A percentile compares a stretch with the other conserved stretches of the same genome.
These are phyloP conservation scores for Chlorophyllum brunneum DNA, from an alignment of 768 basidiomycete genomes.

Conservation along the genomic window DNA sequence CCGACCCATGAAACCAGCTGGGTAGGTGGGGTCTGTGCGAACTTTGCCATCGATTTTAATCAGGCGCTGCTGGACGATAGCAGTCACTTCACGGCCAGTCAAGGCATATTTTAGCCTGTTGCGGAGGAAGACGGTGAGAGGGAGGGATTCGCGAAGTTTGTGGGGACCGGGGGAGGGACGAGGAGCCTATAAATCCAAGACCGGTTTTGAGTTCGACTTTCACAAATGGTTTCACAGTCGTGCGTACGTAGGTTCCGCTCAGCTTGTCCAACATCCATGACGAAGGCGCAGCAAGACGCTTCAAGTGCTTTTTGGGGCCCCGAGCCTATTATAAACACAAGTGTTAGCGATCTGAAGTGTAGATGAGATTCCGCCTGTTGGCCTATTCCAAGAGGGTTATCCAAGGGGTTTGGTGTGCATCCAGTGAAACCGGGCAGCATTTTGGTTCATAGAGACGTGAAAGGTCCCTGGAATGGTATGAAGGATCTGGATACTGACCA, in stretches of 20 bases:
- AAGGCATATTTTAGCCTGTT: slow-evolving; percentile 99
- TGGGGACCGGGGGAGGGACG: slow-evolving; percentile 98
- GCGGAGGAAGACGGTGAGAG: slow-evolving; percentile 95
- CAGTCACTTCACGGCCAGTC: slow-evolving; percentile 91
- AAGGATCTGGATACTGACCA: slow-evolving; percentile 37
- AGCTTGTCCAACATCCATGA: slow-evolving; percentile 99
- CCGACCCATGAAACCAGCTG: slow-evolving; percentile 95
- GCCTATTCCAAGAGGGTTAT: slow-evolving; percentile 31
- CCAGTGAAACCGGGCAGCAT: slow-evolving; percentile 29
- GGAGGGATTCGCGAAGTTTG: slow-evolving; percentile 97
- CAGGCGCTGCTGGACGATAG: slow-evolving; percentile 93
- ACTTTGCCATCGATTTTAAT: slow-evolving; percentile 99
- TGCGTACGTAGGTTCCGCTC: slow-evolving; percentile 82
- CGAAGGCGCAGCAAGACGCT: slow-evolving; percentile 94
- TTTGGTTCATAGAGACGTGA: slow-evolving; percentile 17
- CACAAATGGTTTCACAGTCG: neutral
- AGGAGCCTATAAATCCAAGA: slow-evolving; percentile 60
- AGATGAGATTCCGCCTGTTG: slow-evolving; percentile 12
- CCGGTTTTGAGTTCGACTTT: slow-evolving; percentile 14
- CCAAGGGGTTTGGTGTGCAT: slow-evolving; percentile 31
- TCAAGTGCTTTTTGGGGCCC: slow-evolving; percentile 99
- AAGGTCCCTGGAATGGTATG: slow-evolving; percentile 19
- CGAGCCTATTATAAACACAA: slow-evolving; percentile 60
- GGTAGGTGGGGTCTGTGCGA: slow-evolving; percentile 95
- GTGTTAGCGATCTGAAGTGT: slow-evolving; percentile 22